These are phyloP conservation scores for Serendipita sp. DNA, from an alignment of 768 basidiomycete genomes.

Conservation along the genomic window DNA sequence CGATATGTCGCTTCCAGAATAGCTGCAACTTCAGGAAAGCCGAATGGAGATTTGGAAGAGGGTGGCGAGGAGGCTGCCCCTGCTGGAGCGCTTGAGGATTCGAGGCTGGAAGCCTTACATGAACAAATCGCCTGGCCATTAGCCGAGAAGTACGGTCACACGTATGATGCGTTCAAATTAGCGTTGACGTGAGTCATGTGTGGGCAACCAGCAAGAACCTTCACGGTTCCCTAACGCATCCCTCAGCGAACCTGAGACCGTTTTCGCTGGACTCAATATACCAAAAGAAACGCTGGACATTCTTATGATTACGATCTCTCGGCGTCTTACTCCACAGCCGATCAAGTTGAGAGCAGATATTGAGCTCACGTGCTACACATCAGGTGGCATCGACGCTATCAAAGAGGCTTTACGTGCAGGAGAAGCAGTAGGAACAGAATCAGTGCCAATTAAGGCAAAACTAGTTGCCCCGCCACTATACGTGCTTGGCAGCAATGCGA, in stretches of 20 bases:
- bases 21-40: slow-evolving; percentile 18
- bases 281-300: slow-evolving; percentile 41
- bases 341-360: slow-evolving; percentile 98
- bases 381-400: slow-evolving; percentile 92
- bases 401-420: slow-evolving; percentile 81
- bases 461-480: slow-evolving; percentile 94
- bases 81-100: slow-evolving; percentile 45
- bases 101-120: slow-evolving; percentile 71
- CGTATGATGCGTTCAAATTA: slow-evolving; percentile 96
- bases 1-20: slow-evolving; percentile 64
- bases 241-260: slow-evolving; percentile 52
- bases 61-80: slow-evolving; percentile 30
- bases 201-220: slow-evolving; percentile 23
- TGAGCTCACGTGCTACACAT: slow-evolving; percentile 91
- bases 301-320: slow-evolving; percentile 73
- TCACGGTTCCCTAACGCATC: neutral
- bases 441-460: slow-evolving; percentile 93
- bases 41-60: slow-evolving; percentile 31
- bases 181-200: slow-evolving; percentile 60
- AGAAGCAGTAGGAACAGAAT: slow-evolving; percentile 69
- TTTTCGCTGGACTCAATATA: slow-evolving; percentile 56
- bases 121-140: slow-evolving; percentile 89
- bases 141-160: slow-evolving; percentile 80
- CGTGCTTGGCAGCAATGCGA: slow-evolving; percentile 88
- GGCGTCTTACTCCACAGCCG: slow-evolving; percentile 91